Conservation (phyloP, 1,284 basidiomycete genomes). For the Flammula alnicola region DNA sequence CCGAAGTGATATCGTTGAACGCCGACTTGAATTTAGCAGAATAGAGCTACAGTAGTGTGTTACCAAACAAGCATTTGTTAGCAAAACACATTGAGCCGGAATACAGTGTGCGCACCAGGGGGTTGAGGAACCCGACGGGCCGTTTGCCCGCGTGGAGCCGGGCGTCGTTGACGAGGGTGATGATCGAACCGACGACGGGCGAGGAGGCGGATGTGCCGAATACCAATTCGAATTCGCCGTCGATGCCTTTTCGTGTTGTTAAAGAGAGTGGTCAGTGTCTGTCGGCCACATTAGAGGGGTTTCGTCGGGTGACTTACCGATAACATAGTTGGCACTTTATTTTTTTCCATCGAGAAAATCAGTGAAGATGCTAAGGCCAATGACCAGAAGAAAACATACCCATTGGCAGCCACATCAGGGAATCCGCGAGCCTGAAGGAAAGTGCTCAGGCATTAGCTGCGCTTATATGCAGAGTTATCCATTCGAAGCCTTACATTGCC, state of each 20-base stretch:
- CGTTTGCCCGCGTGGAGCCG: conserved; percentile 44
- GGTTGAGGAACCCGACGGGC: conserved; percentile 45
- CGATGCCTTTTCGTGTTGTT: conserved; percentile 25
- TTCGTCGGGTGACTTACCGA: no score
- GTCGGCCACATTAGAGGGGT: not conserved
- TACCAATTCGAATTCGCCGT: conserved; percentile 39
- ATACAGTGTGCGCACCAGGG: no score
- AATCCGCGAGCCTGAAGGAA: conserved; percentile 28
- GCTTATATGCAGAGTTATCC: not conserved
- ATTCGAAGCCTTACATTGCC: conserved; percentile 22
- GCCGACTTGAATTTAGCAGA: conserved; percentile 38
- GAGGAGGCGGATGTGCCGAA: conserved; percentile 43
- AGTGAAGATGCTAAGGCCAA: no score
- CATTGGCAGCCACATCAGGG: conserved; percentile 31
- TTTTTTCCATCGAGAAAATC: no score
- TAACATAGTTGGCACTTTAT: conserved; percentile 30
- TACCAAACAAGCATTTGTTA: no score
- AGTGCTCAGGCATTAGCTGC: not conserved
- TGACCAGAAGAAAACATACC: no score
- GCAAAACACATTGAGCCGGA: no score
- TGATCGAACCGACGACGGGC: conserved; percentile 47
- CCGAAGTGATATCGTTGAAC: conserved; percentile 54
- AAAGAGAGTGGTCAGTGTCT: not conserved
- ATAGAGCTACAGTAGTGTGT: conserved; percentile 39
- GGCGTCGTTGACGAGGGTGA: conserved; percentile 53